Percentiles rank a stretch among this genome's conserved stretches.
Conservation (phyloP, 2,329 filamentous ascomycete species). For the Pseudocercospora pini-densiflorae region DNA sequence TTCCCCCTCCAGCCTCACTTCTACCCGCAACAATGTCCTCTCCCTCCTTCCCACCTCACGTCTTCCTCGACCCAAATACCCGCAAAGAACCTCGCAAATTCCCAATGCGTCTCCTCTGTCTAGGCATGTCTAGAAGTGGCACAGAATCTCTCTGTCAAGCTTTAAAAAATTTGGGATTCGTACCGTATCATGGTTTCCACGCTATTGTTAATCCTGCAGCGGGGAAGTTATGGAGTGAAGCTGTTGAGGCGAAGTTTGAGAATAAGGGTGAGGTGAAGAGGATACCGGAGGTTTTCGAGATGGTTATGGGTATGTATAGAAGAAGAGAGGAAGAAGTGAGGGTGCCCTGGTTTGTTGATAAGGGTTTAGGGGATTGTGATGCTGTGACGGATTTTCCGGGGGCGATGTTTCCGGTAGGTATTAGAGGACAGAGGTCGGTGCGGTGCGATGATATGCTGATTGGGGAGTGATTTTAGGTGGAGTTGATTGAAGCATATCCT, state of each 20-base stretch:
- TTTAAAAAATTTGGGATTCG: background rate
- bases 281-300: background rate
- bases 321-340: too few species aligned
- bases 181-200: background rate
- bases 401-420: background rate
- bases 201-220: background rate
- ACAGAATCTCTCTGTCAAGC: background rate
- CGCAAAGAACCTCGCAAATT: too few species aligned
- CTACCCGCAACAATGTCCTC: too few species aligned
- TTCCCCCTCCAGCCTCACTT: too few species aligned
- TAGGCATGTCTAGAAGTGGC: background rate
- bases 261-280: background rate
- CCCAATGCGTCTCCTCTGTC: conserved; percentile 1
- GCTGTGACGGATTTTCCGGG: background rate
- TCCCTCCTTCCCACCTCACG: background rate
- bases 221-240: background rate
- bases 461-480: too few species aligned
- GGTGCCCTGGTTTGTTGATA: too few species aligned
- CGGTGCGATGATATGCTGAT: too few species aligned
- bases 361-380: background rate
- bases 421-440: too few species aligned
- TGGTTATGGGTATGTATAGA: background rate
- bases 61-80: background rate
- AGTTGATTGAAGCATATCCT: background rate
- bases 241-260: background rate